Conservation (phyloP, 192 early-diverging fungal genomes). For the Paraglomus brasilianum region DNA sequence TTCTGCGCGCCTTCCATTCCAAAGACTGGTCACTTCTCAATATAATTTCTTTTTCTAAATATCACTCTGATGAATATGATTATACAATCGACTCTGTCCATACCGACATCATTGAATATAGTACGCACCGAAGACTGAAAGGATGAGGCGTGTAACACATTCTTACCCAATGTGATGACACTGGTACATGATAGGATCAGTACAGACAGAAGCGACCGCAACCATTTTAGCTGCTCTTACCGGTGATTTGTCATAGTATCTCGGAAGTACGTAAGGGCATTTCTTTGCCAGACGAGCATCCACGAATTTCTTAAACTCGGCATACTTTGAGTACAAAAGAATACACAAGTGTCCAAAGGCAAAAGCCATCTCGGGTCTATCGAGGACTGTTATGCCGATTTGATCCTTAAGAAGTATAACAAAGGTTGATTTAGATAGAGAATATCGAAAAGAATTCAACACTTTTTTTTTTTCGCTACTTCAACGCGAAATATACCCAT, state of each 20-base stretch:
- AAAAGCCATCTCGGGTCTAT: constrained; percentile 42
- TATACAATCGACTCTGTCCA: too few species aligned
- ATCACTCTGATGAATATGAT: too few species aligned
- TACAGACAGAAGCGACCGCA: too few species aligned
- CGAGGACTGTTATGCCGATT: too few species aligned
- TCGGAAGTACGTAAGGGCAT: constrained; percentile 70
- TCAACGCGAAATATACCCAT: background rate
- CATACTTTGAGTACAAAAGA: constrained; percentile 54
- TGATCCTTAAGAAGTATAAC: too few species aligned
- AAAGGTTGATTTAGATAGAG: constrained; percentile 31
- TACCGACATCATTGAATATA: too few species aligned
- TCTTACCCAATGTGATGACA: too few species aligned
- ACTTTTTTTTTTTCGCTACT: constrained; percentile 62
- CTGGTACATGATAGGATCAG: too few species aligned
- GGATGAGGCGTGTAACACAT: background rate
- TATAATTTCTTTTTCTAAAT: too few species aligned
- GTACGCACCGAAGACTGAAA: background rate
- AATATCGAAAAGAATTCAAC: constrained; percentile 62
- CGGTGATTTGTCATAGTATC: constrained; percentile 47
- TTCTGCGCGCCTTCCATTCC: too few species aligned
- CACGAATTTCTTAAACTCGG: constrained; percentile 57
- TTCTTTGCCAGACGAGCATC: constrained; percentile 65
- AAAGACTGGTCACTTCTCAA: constrained; percentile 2
- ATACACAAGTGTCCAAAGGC: constrained; percentile 65
- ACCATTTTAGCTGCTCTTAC: constrained; percentile 38